phyloP scores from a whole-genome alignment of 805 yeast genomes.

The Tanozyma kutaoensis region DNA sequence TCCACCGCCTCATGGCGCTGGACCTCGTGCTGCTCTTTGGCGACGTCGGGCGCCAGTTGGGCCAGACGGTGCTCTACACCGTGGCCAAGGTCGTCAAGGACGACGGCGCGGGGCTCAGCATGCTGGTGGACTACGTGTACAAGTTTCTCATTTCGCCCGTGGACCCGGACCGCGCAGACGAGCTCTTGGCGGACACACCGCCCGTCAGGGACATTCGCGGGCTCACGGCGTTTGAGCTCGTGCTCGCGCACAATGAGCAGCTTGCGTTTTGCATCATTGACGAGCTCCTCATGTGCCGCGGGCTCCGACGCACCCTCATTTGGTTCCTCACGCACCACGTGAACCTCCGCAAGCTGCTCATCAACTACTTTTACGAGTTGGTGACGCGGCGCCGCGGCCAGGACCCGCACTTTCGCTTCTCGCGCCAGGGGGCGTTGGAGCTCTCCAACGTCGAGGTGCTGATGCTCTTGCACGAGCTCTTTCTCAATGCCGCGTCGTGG shows the following conservation, averaged over 20 bases:
- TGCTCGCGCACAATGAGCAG: constrained; percentile 37
- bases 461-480: constrained; percentile 60
- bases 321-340: constrained; percentile 54
- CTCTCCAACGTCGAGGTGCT: constrained; percentile 48
- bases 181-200: constrained; percentile 13
- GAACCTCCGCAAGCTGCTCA: constrained; percentile 38
- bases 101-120: constrained; percentile 1
- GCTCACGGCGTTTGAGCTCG: constrained; percentile 35
- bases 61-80: constrained; percentile 31
- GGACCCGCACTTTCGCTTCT: constrained; percentile 23
- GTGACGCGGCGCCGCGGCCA: constrained; percentile 44
- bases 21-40: constrained; percentile 13
- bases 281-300: constrained; percentile 59
- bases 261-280: constrained; percentile 46
- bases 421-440: constrained; percentile 41
- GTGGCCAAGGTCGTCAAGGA: constrained; percentile 33
- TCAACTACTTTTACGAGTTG: constrained; percentile 52
- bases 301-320: constrained; percentile 47
- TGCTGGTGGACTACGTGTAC: constrained; percentile 28
- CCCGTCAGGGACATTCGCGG: constrained; percentile 16
- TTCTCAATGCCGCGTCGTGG: constrained; percentile 33
- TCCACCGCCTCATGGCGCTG: constrained; percentile 7
- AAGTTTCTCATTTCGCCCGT: constrained; percentile 27
- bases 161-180: constrained; percentile 10
- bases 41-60: constrained; percentile 11